Evolutionary conservation across 2,329 filamentous ascomycete species (phyloP), one percentile per base, ranked within the genome.

Genomic region (Microdochium paspali): DNA sequence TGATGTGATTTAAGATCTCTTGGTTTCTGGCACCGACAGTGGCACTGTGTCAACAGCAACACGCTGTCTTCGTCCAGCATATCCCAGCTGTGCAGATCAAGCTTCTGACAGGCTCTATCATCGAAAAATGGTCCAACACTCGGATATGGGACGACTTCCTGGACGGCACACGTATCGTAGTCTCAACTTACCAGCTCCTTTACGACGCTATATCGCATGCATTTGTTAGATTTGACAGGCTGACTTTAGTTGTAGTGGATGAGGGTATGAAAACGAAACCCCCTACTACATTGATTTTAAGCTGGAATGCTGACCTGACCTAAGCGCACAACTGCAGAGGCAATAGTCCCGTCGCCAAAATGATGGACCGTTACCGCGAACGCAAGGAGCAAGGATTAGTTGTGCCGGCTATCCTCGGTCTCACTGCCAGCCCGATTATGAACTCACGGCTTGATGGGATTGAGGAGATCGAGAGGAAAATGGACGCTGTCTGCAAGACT

Each of bases 341-440:
- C 18, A 80, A 77, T 1, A 75, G 83, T 53, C 72, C 85, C 0
- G 80, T 82, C 10, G 82, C 82, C 48, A 76, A 70, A 32, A 84
- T 95, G 28, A 91, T 95, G 24, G 68, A 80, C 25, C 84, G 85
- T 54, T 95, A 94, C 56, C 77, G 80, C 51, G 66, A 69, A 24
- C 63, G 60, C 18, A 72, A 71, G 45, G 52, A 47, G 0, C 52
- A 48, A 2, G 71, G 69, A 0, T 50, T 61, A 0, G 44, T 56
- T 0, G 62, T 79, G 1, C 90, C 90, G 0, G 70, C 73, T 20
- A 83, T 95, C 24, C 69, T 95, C 4, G 90, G 89, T 0, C 70
- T 95, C 23, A 90, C 85, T 6, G 90, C 90, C 1, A 94, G 86
- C 51, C 89, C 89, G 0, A 76, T 87, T 3, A 80, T 84, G 53